These are phyloP conservation scores for Rhizopogon vulgaris DNA, from an alignment of 768 basidiomycete genomes.

Conservation along the genomic window DNA sequence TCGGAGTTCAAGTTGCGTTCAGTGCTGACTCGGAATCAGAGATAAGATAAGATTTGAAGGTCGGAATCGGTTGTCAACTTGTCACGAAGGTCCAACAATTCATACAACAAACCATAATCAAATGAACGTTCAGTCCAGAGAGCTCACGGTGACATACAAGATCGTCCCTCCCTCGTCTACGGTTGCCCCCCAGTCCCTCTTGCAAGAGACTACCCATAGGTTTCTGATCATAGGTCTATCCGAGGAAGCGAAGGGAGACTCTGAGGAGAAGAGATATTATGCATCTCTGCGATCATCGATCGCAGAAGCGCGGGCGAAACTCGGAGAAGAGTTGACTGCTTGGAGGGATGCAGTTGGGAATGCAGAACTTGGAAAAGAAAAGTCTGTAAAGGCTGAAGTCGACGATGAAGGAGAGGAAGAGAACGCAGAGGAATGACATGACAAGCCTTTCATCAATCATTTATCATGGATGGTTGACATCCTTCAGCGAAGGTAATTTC, in stretches of 20 bases:
- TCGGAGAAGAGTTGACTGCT: constrained; percentile 64
- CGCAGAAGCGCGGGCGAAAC: constrained; percentile 40
- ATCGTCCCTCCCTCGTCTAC: constrained; percentile 17
- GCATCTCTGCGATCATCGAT: constrained; percentile 42
- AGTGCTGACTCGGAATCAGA: neutral
- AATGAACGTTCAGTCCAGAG: neutral
- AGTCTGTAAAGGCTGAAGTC: constrained; percentile 32
- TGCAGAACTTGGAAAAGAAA: constrained; percentile 56
- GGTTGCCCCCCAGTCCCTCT: constrained; percentile 14
- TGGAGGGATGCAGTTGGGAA: constrained; percentile 75
- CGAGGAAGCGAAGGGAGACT: constrained; percentile 2
- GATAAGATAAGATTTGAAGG: constrained; percentile 22
- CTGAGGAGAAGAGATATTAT: constrained; percentile 37
- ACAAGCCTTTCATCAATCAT: neutral
- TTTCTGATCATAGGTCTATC: constrained; percentile 15
- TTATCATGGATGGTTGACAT: neutral
- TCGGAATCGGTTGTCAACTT: neutral
- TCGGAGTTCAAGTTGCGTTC: too few relatives aligned
- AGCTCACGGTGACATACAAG: constrained; percentile 15
- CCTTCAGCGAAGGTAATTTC: neutral
- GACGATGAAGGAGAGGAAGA: constrained; percentile 45
- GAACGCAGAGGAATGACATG: constrained; percentile 20
- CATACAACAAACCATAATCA: constrained; percentile 10
- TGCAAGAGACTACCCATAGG: constrained; percentile 15
- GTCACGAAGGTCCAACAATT: too few relatives aligned